Conservation (phyloP, 2,329 filamentous ascomycete genomes). For the Pestalotiopsis sp. region DNA sequence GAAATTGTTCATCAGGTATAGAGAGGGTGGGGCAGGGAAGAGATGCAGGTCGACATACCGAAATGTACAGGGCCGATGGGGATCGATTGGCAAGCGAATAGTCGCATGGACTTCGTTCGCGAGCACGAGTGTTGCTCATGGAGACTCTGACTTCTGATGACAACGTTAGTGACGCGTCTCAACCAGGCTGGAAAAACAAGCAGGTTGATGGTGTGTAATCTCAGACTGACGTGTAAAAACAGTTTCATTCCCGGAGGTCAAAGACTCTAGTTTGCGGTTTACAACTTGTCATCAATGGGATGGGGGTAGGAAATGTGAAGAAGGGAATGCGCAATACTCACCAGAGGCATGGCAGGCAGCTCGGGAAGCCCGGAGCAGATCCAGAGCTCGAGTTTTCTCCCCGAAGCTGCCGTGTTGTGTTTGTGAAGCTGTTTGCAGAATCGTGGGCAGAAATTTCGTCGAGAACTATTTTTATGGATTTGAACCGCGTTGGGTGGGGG, state of each 20-base stretch:
- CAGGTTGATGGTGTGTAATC: conserved; percentile 31
- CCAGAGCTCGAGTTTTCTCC: background rate
- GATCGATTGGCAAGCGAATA: background rate
- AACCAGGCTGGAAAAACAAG: background rate
- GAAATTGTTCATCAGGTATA: conserved; percentile 66
- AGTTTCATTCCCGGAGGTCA: conserved; percentile 86
- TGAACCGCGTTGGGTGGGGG: conserved; percentile 15
- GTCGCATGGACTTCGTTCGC: background rate
- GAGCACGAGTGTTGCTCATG: background rate
- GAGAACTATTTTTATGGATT: conserved; percentile 10
- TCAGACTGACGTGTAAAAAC: conserved; percentile 95
- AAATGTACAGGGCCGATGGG: background rate
- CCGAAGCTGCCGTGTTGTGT: conserved; percentile 9
- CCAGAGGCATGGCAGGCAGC: conserved; percentile 9
- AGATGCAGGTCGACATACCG: background rate
- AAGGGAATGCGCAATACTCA: conserved; percentile 17
- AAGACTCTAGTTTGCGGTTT: conserved; percentile 93
- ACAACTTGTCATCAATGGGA: conserved; percentile 75
- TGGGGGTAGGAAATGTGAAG: conserved; percentile 22
- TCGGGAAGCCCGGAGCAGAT: background rate
- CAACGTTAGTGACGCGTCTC: conserved; percentile 20
- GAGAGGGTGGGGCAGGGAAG: conserved; percentile 15
- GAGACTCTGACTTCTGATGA: conserved; percentile 10
- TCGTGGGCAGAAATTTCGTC: conserved; percentile 18
- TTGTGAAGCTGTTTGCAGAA: conserved; percentile 1